Base-by-base conservation (phyloP, 352 stramenopile species). In the Globisporangium takayamanum region DNA sequence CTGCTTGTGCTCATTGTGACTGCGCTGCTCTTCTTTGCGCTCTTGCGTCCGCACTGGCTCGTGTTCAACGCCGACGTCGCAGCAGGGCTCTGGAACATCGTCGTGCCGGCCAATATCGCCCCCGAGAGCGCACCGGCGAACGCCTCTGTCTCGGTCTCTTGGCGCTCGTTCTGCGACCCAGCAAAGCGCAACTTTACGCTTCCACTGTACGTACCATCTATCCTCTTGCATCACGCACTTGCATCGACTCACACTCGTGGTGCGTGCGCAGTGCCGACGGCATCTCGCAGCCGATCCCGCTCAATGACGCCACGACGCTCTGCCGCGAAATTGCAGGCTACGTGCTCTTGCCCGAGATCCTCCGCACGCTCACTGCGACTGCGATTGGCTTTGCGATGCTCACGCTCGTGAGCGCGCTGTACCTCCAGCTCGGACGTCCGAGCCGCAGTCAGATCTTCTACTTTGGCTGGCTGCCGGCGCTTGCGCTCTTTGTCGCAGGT, bases 11-110 rank as follows among this genome's bases (percentile, higher is more conserved):
- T 88, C 60, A 64, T 70, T 15, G 67, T 87, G 3, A 74, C 67
- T 47, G 69, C 56, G 36, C 53, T 90, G 54, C 69, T 89, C 12
- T 88, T 88, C 60, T 73, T 88, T 26, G 56, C 80, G 55, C 64
- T 92, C 46, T 63, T 90, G 62, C 73, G 78, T 10, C 71, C 67
- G 36, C 68, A 80, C 53, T 92, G 83, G 83, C 68, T 92, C 53
- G 48, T 78, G 45, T 79, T 91, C 51, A 22, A 53, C 33, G 26
- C 60, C 14, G 68, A 73, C 28, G 62, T 78, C 30, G 58, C 73
- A n/a, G 80, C 77, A 15, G 84, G 80, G 14, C 80, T 92, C 46
- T 76, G 69, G 62, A 62, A 65, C n/a, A 50, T 92, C 39, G 72
- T 72, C 45, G 60, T 90, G 12, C 41, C 62, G 18, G 51, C 30